These are phyloP conservation scores for Salix viminalis DNA, from an alignment of 345 rosid species.

Conservation along the genomic window DNA sequence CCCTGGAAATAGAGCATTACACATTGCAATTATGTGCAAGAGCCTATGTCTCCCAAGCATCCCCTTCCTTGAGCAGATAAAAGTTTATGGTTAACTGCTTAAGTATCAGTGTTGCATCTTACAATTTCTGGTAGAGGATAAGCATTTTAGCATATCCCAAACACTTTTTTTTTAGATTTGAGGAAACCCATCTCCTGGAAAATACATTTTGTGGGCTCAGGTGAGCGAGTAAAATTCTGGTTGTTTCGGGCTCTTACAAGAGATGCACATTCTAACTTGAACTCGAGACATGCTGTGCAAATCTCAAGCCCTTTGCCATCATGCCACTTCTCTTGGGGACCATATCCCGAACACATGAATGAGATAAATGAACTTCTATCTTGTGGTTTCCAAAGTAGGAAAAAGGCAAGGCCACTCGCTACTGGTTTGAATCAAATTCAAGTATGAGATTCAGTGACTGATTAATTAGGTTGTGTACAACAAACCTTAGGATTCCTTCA, in stretches of 20 bases:
- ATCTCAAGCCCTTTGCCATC: too few species aligned
- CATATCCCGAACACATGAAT: not conserved
- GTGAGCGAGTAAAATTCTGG: too few species aligned
- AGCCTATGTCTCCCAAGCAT: not conserved
- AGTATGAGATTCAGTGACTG: not conserved
- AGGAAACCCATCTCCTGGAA: too few species aligned
- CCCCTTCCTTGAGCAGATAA: not conserved
- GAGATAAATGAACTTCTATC: not conserved
- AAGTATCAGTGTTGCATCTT: not conserved
- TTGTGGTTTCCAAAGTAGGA: not conserved
- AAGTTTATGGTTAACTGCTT: not conserved
- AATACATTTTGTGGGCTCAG: too few species aligned
- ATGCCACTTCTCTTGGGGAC: too few species aligned
- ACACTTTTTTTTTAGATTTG: not conserved
- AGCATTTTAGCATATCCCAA: not conserved
- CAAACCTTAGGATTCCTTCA: conserved; percentile 79
- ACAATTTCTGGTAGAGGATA: not conserved
- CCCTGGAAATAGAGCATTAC: not conserved
- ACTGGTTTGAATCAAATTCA: not conserved
- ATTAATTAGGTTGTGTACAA: not conserved
- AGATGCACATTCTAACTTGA: too few species aligned
- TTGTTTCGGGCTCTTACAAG: too few species aligned
- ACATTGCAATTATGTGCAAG: not conserved
- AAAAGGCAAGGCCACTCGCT: not conserved
- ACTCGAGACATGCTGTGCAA: too few species aligned